These are phyloP conservation scores for Yarrowia hollandica DNA, from an alignment of 805 yeast species.

Conservation along the genomic window DNA sequence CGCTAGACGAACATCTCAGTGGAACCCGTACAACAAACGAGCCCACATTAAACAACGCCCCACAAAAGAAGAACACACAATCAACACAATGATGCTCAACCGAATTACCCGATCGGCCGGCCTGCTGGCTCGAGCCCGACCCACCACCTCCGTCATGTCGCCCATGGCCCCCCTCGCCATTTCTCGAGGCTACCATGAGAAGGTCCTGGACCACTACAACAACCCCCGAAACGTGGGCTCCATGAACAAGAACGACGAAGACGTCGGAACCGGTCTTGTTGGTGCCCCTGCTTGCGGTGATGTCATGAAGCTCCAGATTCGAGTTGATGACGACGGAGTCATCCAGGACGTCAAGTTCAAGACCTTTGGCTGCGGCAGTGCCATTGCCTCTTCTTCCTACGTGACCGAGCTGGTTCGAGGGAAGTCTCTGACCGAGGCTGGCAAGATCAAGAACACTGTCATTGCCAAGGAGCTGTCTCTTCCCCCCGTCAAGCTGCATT, in stretches of 20 bases:
- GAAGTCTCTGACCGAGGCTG: conserved; percentile 90
- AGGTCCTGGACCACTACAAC: conserved; percentile 92
- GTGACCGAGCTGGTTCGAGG: conserved; percentile 96
- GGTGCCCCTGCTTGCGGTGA: conserved; percentile 99
- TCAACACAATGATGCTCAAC: conserved; percentile 1
- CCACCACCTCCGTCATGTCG: neutral
- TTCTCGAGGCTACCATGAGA: conserved; percentile 66
- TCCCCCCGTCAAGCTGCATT: conserved; percentile 96
- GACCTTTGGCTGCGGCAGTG: conserved; percentile 99
- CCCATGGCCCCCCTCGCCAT: neutral
- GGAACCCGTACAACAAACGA: neutral
- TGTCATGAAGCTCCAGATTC: conserved; percentile 95
- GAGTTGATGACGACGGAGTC: conserved; percentile 87
- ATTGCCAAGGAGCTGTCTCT: conserved; percentile 92
- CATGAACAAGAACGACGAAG: conserved; percentile 67
- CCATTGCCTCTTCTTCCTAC: conserved; percentile 93
- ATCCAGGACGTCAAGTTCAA: conserved; percentile 95
- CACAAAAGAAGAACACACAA: neutral
- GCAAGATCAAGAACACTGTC: conserved; percentile 85
- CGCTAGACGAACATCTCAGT: neutral
- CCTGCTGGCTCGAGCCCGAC: conserved; percentile 24
- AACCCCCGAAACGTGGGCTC: conserved; percentile 98
- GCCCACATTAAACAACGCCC: neutral
- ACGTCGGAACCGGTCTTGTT: conserved; percentile 95
- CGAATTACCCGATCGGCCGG: conserved; percentile 8